Evolutionary conservation across 495 filamentous ascomycete genomes (phyloP).

Genomic region (Penicillium diatomitis): DNA sequence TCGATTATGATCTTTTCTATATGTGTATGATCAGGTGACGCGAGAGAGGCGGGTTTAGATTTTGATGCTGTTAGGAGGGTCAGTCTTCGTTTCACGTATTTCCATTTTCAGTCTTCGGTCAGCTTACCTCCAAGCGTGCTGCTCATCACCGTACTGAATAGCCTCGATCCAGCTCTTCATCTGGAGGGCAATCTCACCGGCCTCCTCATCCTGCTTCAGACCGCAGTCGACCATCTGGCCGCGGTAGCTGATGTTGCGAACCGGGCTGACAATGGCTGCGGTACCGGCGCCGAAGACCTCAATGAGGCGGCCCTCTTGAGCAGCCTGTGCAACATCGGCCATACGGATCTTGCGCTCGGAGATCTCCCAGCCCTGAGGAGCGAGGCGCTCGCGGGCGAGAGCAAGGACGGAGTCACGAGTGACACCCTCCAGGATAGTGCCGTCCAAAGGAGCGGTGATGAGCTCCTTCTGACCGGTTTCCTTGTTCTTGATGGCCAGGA

Average conservation of each 20-base stretch:
- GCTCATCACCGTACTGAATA: slow-evolving; percentile 88
- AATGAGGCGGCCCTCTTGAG: slow-evolving; percentile 73
- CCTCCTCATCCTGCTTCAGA: slow-evolving; percentile 67
- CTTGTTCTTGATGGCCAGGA: slow-evolving; percentile 70
- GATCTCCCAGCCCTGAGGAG: slow-evolving; percentile 79
- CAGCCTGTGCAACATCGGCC: slow-evolving; percentile 67
- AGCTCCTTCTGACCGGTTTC: slow-evolving; percentile 82
- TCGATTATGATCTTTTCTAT: too few species aligned
- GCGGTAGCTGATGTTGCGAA: slow-evolving; percentile 78
- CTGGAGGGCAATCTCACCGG: slow-evolving; percentile 68
- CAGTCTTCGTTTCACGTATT: neutral
- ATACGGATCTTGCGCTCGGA: slow-evolving; percentile 86
- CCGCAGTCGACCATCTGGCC: slow-evolving; percentile 72
- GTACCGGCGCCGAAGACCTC: slow-evolving; percentile 94
- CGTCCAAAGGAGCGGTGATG: slow-evolving; percentile 85
- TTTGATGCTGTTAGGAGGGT: too few species aligned
- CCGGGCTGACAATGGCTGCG: slow-evolving; percentile 64
- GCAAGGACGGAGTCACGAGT: slow-evolving; percentile 79
- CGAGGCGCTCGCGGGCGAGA: slow-evolving; percentile 74
- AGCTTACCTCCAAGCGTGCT: slow-evolving; percentile 69
- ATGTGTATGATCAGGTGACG: too few species aligned
- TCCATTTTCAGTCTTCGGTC: neutral
- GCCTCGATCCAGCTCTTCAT: slow-evolving; percentile 97
- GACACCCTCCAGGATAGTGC: slow-evolving; percentile 94
- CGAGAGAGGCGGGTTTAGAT: too few species aligned